Percentiles rank a stretch among this genome's conserved stretches.
phyloP scores from a whole-genome alignment of 2,329 filamentous ascomycete genomes.

The Fusarium praegraminearum region DNA sequence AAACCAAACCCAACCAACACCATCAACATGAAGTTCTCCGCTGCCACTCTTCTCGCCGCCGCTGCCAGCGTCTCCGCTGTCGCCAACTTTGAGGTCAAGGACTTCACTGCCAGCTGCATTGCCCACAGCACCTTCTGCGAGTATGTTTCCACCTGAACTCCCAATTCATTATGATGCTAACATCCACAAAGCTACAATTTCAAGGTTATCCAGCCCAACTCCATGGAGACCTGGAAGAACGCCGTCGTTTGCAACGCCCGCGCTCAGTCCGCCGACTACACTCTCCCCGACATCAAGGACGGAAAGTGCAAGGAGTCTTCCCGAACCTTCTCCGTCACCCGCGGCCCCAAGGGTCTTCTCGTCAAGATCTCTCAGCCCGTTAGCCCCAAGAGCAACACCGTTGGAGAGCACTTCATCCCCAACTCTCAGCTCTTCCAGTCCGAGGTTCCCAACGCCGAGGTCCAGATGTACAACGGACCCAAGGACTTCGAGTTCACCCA shows the following conservation, averaged over 20 bases:
- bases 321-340: slow-evolving; percentile 47
- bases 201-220: slow-evolving; percentile 32
- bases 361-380: slow-evolving; percentile 48
- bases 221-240: slow-evolving; percentile 44
- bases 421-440: slow-evolving; percentile 5
- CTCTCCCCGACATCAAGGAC: slow-evolving; percentile 49
- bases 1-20: neutral
- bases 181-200: slow-evolving; percentile 18
- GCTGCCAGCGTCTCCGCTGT: slow-evolving; percentile 8
- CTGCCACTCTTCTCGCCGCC: slow-evolving; percentile 21
- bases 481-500: slow-evolving; percentile 16
- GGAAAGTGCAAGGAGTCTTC: slow-evolving; percentile 48
- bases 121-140: slow-evolving; percentile 27
- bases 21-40: slow-evolving; percentile 38
- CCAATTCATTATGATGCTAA: neutral
- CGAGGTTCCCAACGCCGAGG: slow-evolving; percentile 38
- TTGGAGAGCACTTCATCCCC: slow-evolving; percentile 47
- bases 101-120: slow-evolving; percentile 30
- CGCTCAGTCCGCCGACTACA: slow-evolving; percentile 37
- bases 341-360: slow-evolving; percentile 42
- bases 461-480: slow-evolving; percentile 50
- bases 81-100: slow-evolving; percentile 15
- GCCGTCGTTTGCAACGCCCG: slow-evolving; percentile 42
- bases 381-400: slow-evolving; percentile 43
- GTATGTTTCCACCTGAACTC: neutral